Conservation (phyloP, 2,329 filamentous ascomycete species). For the Talaromyces pinophilus region DNA sequence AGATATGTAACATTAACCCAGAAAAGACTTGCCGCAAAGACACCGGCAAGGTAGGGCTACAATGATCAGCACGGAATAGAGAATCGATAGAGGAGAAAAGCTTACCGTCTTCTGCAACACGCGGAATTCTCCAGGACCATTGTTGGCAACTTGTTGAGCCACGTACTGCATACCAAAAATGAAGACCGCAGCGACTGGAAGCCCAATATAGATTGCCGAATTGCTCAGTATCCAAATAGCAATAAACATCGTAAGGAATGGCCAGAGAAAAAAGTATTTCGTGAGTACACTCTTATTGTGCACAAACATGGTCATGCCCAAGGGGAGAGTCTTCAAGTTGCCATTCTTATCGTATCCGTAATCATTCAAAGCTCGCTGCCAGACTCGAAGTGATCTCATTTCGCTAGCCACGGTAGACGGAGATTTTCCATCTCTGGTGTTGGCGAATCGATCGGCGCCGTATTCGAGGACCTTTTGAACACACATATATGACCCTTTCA, state of each 20-base stretch:
- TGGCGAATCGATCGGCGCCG: constrained; percentile 87
- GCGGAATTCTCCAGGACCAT: constrained; percentile 84
- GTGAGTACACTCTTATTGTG: constrained; percentile 76
- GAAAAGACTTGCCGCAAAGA: constrained; percentile 86
- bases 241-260: constrained; percentile 72
- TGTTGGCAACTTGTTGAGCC: constrained; percentile 74
- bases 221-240: constrained; percentile 72
- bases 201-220: constrained; percentile 70
- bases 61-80: constrained; percentile 26
- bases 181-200: constrained; percentile 69
- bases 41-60: constrained; percentile 86
- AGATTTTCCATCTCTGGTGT: constrained; percentile 87
- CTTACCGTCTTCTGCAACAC: constrained; percentile 83
- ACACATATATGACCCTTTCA: constrained; percentile 86
- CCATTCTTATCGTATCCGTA: constrained; percentile 81
- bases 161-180: constrained; percentile 71
- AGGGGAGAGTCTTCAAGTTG: constrained; percentile 66
- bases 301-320: constrained; percentile 72
- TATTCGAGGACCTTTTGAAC: constrained; percentile 95
- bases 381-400: constrained; percentile 81
- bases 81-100: background rate
- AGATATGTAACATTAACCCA: constrained; percentile 77
- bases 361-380: constrained; percentile 79
- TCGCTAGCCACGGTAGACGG: constrained; percentile 82
- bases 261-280: constrained; percentile 87